Evolutionary conservation across 257 asterid species (phyloP), one percentile per base, ranked within the genome.

Genomic region (Striga asiatica): DNA sequence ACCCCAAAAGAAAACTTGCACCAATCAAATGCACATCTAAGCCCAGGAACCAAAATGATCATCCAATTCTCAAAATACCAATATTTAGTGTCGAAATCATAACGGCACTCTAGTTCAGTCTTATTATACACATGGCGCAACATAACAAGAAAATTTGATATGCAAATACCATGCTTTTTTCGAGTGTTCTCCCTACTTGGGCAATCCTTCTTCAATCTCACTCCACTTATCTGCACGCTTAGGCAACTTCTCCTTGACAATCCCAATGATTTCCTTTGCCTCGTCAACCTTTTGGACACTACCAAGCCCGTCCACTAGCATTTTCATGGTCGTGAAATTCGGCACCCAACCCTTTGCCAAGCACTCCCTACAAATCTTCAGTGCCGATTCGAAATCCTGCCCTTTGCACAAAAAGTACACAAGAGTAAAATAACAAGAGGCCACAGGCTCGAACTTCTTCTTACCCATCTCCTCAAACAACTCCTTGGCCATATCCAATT

Each of bases 241-340:
- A 0, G 87, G 21, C 66, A 88, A 88, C 59, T 79, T 88, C 85
- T 76, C 93, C 82, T 88, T 92, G 66, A 88, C 18, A 45, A 47
- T 66, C 8, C 74, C 78, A 20, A 88, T 68, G 42, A 92, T 72
- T 37, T 78, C 83, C 68, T 25, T 79, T 0, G 97, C 94, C 60
- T 88, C 97, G 18, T 81, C 93, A 34, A 81, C 77, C 66, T 77
- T 84, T 5, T 68, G 80, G 37, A 71, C 67, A 66, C 83, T 72
- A 53, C 66, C 80, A 49, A 92, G 70, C n/a, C 95, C 97, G 49
- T 88, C 69, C 39, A 88, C 99, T 21, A 92, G 99, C 38, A 67
- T 50, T 74, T 76, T 88, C 95, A 81, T 82, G 24, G 82, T 81
- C 1, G 84, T 18, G 39, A 88, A 71, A 65, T 71, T 81, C 0